Percentiles rank a stretch among this genome's conserved stretches.
These are phyloP conservation scores for Lasiosphaeria ovina DNA, from an alignment of 495 filamentous ascomycete genomes.

Conservation along the genomic window DNA sequence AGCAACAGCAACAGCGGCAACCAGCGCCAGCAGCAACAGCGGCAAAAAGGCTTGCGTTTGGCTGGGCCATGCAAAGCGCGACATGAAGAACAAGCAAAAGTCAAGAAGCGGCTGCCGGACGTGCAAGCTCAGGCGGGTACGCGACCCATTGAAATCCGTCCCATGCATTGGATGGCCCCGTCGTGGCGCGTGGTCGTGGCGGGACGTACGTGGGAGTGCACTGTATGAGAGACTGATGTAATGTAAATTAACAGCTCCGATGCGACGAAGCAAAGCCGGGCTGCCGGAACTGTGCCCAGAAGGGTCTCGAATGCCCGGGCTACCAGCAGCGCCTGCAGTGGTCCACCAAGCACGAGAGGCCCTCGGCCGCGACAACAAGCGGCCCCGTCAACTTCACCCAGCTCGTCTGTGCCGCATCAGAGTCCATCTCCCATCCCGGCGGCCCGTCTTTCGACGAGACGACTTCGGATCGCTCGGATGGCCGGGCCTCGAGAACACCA, in stretches of 20 bases:
- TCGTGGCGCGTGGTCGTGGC: not conserved
- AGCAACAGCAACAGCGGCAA: not conserved
- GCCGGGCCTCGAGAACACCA: conserved; percentile 1
- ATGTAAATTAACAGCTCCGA: conserved; percentile 23
- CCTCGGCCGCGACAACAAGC: conserved; percentile 15
- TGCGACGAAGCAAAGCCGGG: conserved; percentile 34
- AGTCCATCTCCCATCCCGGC: conserved; percentile 22
- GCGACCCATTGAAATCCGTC: conserved; percentile 8
- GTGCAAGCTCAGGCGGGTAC: conserved; percentile 34
- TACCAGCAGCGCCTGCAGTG: conserved; percentile 38
- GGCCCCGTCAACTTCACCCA: conserved; percentile 33
- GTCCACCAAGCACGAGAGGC: conserved; percentile 35
- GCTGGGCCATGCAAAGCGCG: not conserved
- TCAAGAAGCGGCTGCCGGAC: conserved; percentile 34
- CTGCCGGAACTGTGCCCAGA: conserved; percentile 32
- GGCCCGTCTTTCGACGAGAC: not conserved
- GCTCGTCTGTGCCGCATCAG: conserved; percentile 32
- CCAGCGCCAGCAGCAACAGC: not conserved
- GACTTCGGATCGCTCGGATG: not conserved
- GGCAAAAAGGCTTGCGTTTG: not conserved
- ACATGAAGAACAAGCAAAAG: conserved; percentile 38
- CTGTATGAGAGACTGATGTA: not conserved
- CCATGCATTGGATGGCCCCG: not conserved
- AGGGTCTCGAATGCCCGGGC: conserved; percentile 33
- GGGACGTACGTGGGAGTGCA: not conserved